A percentile compares a stretch with the other conserved stretches of the same genome.
Evolutionary conservation across 345 rosid species (phyloP).

Genomic region (Hibiscus mutabilis): DNA sequence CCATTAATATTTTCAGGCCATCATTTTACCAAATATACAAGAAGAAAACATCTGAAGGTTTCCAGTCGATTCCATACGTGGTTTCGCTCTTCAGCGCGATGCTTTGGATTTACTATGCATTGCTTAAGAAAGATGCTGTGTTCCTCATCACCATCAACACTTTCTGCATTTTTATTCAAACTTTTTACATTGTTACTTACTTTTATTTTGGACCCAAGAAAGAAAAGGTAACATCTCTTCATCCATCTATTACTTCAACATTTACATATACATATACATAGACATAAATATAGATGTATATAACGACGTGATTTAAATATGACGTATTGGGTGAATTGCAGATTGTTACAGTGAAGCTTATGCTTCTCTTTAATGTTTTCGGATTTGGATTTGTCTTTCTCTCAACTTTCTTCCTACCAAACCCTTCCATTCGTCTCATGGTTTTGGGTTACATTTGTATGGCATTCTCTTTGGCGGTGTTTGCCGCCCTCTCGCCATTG

Average conservation of each 20-base stretch:
- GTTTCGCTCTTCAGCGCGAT: conserved; percentile 60
- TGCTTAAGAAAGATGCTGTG: conserved; percentile 27
- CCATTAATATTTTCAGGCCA: neutral
- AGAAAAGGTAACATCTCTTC: conserved; percentile 30
- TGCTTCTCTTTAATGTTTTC: conserved; percentile 41
- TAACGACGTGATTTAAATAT: too few species aligned
- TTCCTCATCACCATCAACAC: conserved; percentile 63
- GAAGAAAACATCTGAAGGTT: conserved; percentile 67
- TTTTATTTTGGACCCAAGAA: conserved; percentile 55
- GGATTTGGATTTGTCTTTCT: conserved; percentile 51
- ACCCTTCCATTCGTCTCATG: conserved; percentile 29
- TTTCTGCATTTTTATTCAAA: conserved; percentile 36
- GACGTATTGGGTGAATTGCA: conserved; percentile 19
- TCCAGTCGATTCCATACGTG: conserved; percentile 69
- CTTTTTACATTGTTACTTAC: conserved; percentile 39
- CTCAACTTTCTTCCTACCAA: conserved; percentile 34
- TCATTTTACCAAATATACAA: conserved; percentile 38
- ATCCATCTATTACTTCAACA: too few species aligned
- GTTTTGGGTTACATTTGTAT: conserved; percentile 77
- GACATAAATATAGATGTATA: too few species aligned
- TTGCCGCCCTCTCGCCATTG: conserved; percentile 83
- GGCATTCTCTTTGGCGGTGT: conserved; percentile 55
- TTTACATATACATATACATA: too few species aligned
- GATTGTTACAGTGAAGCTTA: conserved; percentile 43
- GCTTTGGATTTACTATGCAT: conserved; percentile 76